A percentile compares a stretch with the other conserved stretches of the same genome.
These are phyloP conservation scores for Bathelium albidoporum DNA, from an alignment of 495 filamentous ascomycete genomes.

Conservation along the genomic window DNA sequence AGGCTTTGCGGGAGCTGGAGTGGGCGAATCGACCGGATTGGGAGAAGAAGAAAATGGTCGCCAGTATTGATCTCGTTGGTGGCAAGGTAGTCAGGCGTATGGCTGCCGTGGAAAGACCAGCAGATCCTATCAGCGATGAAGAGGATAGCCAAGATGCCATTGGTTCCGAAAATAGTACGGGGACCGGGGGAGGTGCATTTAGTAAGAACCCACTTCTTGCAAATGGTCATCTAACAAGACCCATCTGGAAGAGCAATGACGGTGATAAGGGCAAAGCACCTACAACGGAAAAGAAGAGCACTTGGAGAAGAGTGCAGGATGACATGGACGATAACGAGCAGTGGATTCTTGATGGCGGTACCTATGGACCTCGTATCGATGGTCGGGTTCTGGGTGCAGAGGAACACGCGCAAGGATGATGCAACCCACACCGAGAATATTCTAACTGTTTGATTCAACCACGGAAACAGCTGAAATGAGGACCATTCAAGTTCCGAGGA, in stretches of 20 bases:
- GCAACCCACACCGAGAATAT: too few relatives aligned
- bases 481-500: too few relatives aligned
- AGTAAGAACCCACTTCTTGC: constrained; percentile 77
- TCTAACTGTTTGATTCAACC: too few relatives aligned
- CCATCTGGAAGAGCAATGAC: constrained; percentile 40
- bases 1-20: constrained; percentile 74
- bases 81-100: constrained; percentile 68
- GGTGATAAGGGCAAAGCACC: constrained; percentile 26
- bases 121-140: constrained; percentile 26
- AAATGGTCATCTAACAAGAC: constrained; percentile 53
- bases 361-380: constrained; percentile 43
- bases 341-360: constrained; percentile 81
- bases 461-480: too few relatives aligned
- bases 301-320: constrained; percentile 87
- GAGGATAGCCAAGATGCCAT: constrained; percentile 21
- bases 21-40: constrained; percentile 85
- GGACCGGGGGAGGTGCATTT: constrained; percentile 50
- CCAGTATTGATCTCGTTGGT: constrained; percentile 73
- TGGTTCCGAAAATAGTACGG: constrained; percentile 17
- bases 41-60: constrained; percentile 81
- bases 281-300: constrained; percentile 38
- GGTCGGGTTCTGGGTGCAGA: constrained; percentile 37
- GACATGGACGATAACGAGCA: constrained; percentile 81
- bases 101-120: constrained; percentile 42
- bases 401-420: constrained; percentile 39